Conservation (phyloP, 106 monocot genomes). For the Gastrodia elata region DNA sequence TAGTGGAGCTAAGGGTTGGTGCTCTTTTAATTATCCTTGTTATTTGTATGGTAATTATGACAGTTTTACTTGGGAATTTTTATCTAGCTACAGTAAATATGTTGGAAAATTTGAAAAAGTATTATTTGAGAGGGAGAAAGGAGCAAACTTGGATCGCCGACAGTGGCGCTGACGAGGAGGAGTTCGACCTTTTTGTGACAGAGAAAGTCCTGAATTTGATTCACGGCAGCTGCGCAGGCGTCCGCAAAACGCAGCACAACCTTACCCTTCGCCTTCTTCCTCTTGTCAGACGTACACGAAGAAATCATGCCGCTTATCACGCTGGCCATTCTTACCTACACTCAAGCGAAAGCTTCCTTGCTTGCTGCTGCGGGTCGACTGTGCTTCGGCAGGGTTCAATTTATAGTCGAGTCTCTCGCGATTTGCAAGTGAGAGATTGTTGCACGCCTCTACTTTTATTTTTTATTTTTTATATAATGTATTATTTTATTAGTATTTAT, state of each 20-base stretch:
- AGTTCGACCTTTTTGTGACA: constrained; percentile 19
- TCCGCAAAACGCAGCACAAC: constrained; percentile 22
- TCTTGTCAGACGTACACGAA: neutral
- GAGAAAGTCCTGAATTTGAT: constrained; percentile 26
- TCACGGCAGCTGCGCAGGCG: constrained; percentile 20
- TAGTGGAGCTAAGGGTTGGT: neutral
- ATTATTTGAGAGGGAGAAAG: neutral
- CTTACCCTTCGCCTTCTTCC: constrained; percentile 9
- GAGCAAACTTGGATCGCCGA: constrained; percentile 13
- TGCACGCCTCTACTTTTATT: no score
- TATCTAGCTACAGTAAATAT: neutral
- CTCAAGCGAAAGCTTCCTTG: no score
- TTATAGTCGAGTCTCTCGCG: no score
- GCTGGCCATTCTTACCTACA: no score
- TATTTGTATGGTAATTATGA: no score
- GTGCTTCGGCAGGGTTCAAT: no score
- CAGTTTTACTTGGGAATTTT: no score
- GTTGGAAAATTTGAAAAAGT: neutral
- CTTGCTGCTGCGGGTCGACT: no score
- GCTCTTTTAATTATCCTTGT: no score
- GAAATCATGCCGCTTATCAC: neutral
- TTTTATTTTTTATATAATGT: no score
- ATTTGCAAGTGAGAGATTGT: no score
- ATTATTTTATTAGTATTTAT: no score
- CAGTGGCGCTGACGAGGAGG: constrained; percentile 16